Base-by-base conservation (phyloP, 257 asterid species). In the Capsicum chinense region DNA sequence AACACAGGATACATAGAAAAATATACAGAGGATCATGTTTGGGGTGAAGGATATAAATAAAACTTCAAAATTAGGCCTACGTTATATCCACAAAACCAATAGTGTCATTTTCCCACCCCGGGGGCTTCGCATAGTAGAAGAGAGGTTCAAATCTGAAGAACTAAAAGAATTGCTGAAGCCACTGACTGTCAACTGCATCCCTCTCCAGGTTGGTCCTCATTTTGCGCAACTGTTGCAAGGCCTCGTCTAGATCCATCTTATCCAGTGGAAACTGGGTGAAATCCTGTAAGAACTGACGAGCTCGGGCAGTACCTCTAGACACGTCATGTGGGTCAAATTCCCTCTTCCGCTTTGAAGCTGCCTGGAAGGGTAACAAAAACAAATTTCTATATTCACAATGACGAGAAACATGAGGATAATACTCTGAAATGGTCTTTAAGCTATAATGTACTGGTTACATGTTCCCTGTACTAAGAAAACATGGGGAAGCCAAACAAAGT, bases 121-220 rank as follows among this genome's bases (percentile, higher is more conserved):
- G 47, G 26, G 16, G 47, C 81, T 52, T 21, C 47, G 19, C 39
- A 76, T 8, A 76, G 58, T 86, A 70, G 80, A 74, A 76, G 81
- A 76, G 14, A 13, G 81, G 81, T 52, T 52, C 81, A 54, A 76
- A 21, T 26, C 26, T 26, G 47, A 76, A 76, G 63, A 76, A 76
- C 50, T 76, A 80, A 96, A 84, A 84, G 87, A 96, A 94, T 68
- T 93, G 97, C 89, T 92, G 97, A 85, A 94, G 98, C 98, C 98
- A 96, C 76, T 56, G 70, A 74, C 88, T 84, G 87, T 89, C 83
- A 11, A 69, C 89, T 7, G 98, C 93, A 85, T 96, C 95, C 88
- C 88, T 94, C 88, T 90, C 93, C 88, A 96, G 87, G 26, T 88
- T 93, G n/a, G 86, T 91, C 84, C 83, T 95, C 89, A 94, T 81